Conservation (phyloP, 2,329 filamentous ascomycete genomes). For the Dactylellina cionopaga region DNA sequence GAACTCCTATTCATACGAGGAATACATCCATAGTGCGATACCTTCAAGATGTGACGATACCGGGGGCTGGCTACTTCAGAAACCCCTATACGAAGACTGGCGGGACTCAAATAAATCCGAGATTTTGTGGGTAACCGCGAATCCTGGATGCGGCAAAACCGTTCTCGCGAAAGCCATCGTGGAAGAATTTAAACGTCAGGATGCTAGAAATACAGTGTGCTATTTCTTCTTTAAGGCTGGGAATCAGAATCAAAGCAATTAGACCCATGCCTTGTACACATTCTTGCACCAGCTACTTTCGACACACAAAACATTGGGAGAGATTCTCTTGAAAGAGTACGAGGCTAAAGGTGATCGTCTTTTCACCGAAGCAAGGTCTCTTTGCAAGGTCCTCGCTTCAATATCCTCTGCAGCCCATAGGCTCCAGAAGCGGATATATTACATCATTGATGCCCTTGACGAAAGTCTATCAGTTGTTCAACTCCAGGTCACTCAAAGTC, state of each 20-base stretch:
- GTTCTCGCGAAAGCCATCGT: not conserved
- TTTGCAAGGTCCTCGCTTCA: no score
- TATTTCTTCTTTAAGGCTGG: conserved; percentile 9
- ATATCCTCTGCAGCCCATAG: no score
- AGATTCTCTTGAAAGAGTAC: no score
- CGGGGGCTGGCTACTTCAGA: not conserved
- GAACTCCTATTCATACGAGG: not conserved
- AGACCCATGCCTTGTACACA: not conserved
- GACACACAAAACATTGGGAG: no score
- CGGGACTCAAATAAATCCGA: not conserved
- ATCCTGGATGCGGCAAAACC: conserved; percentile 6
- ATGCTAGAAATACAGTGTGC: not conserved
- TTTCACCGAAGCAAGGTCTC: no score
- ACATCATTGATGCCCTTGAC: no score
- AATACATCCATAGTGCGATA: not conserved
- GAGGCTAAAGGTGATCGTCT: no score
- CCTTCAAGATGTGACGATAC: not conserved
- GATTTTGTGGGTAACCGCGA: conserved; percentile 4
- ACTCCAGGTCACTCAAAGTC: no score
- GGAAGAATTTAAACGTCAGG: not conserved
- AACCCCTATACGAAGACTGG: not conserved
- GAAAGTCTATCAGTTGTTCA: no score
- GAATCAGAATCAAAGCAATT: not conserved
- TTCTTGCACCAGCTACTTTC: not conserved
- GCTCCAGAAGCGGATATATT: no score